Conservation (phyloP, 768 basidiomycete genomes). For the Boletales sp. region DNA sequence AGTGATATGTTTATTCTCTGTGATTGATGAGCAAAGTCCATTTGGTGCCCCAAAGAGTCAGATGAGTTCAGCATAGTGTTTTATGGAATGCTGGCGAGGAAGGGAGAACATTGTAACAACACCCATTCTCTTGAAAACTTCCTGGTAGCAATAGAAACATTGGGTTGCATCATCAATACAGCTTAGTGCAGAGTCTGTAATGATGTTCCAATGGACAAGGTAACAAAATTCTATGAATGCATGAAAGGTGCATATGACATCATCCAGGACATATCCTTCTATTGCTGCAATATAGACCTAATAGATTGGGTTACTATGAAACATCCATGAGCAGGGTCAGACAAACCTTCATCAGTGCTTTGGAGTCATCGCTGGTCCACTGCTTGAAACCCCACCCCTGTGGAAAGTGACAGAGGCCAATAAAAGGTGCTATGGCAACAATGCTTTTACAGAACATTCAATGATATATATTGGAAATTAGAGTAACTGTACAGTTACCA, state of each 20-base stretch:
- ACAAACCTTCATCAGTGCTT: constrained; percentile 37
- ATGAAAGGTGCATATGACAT: constrained; percentile 16
- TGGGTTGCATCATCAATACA: too few relatives aligned
- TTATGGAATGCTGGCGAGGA: too few relatives aligned
- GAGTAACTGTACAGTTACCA: constrained; percentile 9
- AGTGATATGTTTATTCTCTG: constrained; percentile 33
- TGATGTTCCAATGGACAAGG: constrained; percentile 5
- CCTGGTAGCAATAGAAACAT: too few relatives aligned
- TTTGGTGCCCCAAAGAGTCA: constrained; percentile 33
- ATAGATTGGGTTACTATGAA: background rate
- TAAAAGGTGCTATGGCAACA: constrained; percentile 23
- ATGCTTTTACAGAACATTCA: constrained; percentile 16
- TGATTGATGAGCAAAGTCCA: constrained; percentile 36
- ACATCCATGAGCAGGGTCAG: background rate
- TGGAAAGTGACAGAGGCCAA: constrained; percentile 14
- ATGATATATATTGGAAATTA: background rate
- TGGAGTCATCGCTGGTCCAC: constrained; percentile 39
- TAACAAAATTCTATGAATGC: constrained; percentile 15
- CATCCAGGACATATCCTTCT: constrained; percentile 16
- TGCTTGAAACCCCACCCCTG: constrained; percentile 26
- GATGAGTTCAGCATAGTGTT: too few relatives aligned
- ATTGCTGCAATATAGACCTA: constrained; percentile 31
- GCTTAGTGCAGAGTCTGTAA: too few relatives aligned
- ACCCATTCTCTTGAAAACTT: too few relatives aligned
- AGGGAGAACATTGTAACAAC: too few relatives aligned